Evolutionary conservation across 75 land plant genomes (phyloP).

Genomic region (Selaginella moellendorffii): DNA sequence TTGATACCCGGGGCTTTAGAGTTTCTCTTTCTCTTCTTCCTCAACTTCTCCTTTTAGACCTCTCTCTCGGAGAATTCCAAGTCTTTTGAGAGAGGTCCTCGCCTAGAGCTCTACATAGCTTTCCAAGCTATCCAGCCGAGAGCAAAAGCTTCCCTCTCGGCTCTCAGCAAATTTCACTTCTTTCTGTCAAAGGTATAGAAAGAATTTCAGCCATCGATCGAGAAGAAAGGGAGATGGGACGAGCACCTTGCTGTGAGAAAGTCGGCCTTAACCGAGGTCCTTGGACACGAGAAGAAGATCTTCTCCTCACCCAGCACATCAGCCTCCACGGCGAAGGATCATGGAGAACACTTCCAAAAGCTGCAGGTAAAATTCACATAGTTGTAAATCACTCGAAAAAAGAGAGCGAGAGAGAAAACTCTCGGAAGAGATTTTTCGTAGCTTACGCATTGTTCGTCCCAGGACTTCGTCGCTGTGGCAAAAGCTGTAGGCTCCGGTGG

Average conservation of each 20-base stretch:
- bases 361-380: constrained; percentile 8
- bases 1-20: background rate
- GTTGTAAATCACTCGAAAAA: too few relatives aligned
- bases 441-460: too few relatives aligned
- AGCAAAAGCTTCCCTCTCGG: too few relatives aligned
- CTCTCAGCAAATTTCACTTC: too few relatives aligned
- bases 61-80: background rate
- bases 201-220: too few relatives aligned
- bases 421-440: too few relatives aligned
- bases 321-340: constrained; percentile 9
- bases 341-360: constrained; percentile 14
- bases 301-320: constrained; percentile 10
- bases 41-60: background rate
- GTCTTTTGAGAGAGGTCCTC: background rate
- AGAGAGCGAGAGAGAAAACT: too few relatives aligned
- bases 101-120: too few relatives aligned
- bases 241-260: constrained; percentile 17
- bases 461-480: background rate
- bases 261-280: constrained; percentile 13
- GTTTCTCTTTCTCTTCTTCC: background rate
- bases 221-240: too few relatives aligned
- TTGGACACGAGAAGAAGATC: constrained; percentile 14
- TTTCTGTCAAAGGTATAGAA: too few relatives aligned
- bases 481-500: background rate
- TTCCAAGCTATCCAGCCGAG: too few relatives aligned